A percentile compares a stretch with the other conserved stretches of the same genome.
phyloP scores from a whole-genome alignment of 352 stramenopile species.

The Detonula confervacea region DNA sequence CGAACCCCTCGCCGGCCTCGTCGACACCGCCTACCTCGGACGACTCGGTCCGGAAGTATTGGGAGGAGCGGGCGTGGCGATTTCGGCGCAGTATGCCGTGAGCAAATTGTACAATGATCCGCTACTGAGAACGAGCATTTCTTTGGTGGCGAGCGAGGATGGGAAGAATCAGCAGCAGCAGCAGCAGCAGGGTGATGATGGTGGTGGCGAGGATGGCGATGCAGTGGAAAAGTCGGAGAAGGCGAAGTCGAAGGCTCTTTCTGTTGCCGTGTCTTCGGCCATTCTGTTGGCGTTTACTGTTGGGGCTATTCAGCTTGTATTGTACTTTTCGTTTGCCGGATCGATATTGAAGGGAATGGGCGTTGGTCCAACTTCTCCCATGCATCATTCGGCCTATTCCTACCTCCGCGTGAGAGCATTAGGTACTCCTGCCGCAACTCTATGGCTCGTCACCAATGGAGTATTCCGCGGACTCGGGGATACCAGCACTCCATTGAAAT shows the following conservation, averaged over 20 bases:
- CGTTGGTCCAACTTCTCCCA: slow-evolving; percentile 62
- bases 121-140: slow-evolving; percentile 84
- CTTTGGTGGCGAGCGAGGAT: slow-evolving; percentile 83
- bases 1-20: slow-evolving; percentile 84
- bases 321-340: slow-evolving; percentile 75
- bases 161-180: slow-evolving; percentile 51
- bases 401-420: slow-evolving; percentile 83
- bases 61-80: slow-evolving; percentile 84
- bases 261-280: slow-evolving; percentile 76
- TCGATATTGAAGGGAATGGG: slow-evolving; percentile 79
- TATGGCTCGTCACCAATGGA: slow-evolving; percentile 86
- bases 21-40: slow-evolving; percentile 85
- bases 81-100: slow-evolving; percentile 85
- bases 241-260: slow-evolving; percentile 53
- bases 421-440: slow-evolving; percentile 82
- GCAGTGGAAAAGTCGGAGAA: slow-evolving; percentile 9
- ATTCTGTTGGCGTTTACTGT: slow-evolving; percentile 82
- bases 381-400: slow-evolving; percentile 80
- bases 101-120: slow-evolving; percentile 88
- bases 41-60: slow-evolving; percentile 80
- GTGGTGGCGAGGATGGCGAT: slow-evolving; percentile 10
- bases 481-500: slow-evolving; percentile 81
- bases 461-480: slow-evolving; percentile 87
- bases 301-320: slow-evolving; percentile 76
- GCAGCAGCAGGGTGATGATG: neutral